phyloP scores from a whole-genome alignment of 2,329 filamentous ascomycete genomes.

The Pseudogymnoascus sp. region DNA sequence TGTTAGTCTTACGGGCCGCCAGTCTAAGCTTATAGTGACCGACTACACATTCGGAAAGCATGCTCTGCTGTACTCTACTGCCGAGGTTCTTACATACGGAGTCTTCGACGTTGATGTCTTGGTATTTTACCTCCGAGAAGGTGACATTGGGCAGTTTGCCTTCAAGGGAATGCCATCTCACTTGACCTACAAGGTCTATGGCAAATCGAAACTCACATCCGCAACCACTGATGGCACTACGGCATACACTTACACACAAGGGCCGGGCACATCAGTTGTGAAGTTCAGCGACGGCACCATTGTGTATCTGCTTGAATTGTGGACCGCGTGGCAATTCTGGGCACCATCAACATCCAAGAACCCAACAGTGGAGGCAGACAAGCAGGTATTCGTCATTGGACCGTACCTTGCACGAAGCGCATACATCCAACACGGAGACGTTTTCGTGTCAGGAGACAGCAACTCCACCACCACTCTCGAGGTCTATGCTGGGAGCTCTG shows the following conservation, averaged over 20 bases:
- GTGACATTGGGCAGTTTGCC: conserved; percentile 43
- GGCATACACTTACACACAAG: conserved; percentile 41
- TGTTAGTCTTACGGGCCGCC: conserved; percentile 43
- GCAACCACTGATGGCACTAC: conserved; percentile 25
- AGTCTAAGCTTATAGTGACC: conserved; percentile 48
- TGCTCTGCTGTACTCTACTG: conserved; percentile 43
- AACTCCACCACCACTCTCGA: conserved; percentile 36
- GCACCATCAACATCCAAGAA: conserved; percentile 41
- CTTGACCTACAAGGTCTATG: conserved; percentile 36
- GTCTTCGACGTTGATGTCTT: conserved; percentile 40
- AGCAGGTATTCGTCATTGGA: conserved; percentile 41
- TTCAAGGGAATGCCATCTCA: conserved; percentile 33
- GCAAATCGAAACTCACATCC: conserved; percentile 31
- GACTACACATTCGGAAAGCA: conserved; percentile 43
- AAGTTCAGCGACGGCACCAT: conserved; percentile 43
- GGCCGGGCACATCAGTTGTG: conserved; percentile 38
- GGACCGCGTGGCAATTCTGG: conserved; percentile 50
- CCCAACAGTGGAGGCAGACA: conserved; percentile 37
- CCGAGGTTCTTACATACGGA: conserved; percentile 42
- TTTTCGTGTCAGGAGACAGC: conserved; percentile 35
- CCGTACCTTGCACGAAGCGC: conserved; percentile 39
- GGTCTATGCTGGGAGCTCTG: conserved; percentile 35
- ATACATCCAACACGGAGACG: conserved; percentile 27
- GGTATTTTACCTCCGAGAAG: conserved; percentile 42
- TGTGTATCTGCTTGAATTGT: conserved; percentile 45